Evolutionary conservation across 805 yeast species (phyloP).

Genomic region (Vanderwaltozyma yarrowii): DNA sequence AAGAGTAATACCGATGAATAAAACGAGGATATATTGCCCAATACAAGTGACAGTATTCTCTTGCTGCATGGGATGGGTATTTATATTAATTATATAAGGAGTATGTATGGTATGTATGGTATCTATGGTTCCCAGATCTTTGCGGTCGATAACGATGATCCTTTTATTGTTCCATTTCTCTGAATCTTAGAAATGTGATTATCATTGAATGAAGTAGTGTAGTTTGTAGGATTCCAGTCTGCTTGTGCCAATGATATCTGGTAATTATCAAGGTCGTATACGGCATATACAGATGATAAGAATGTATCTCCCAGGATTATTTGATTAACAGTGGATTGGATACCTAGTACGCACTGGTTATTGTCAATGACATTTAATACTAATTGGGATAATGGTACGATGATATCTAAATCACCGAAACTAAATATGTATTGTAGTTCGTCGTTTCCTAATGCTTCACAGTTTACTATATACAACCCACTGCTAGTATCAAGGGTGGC

Average conservation of each 20-base stretch:
- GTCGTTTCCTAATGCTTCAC: background rate
- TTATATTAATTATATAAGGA: too few relatives aligned
- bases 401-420: constrained; percentile 49
- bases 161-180: background rate
- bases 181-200: background rate
- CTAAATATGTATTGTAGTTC: constrained; percentile 23
- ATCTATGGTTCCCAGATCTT: too few relatives aligned
- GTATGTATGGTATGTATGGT: too few relatives aligned
- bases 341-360: background rate
- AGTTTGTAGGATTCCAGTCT: background rate
- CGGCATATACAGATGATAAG: constrained; percentile 50
- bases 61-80: too few relatives aligned
- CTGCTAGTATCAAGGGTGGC: background rate
- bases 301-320: constrained; percentile 46
- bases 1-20: too few relatives aligned
- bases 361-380: constrained; percentile 3
- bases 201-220: too few relatives aligned
- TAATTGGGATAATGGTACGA: constrained; percentile 36
- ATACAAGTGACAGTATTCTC: too few relatives aligned
- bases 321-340: background rate
- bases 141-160: background rate
- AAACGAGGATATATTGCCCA: too few relatives aligned
- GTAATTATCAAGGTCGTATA: constrained; percentile 49
- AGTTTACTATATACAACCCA: too few relatives aligned
- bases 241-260: constrained; percentile 50